These are phyloP conservation scores for Lignosus rhinocerotis DNA, from an alignment of 1,284 basidiomycete genomes.

Conservation along the genomic window DNA sequence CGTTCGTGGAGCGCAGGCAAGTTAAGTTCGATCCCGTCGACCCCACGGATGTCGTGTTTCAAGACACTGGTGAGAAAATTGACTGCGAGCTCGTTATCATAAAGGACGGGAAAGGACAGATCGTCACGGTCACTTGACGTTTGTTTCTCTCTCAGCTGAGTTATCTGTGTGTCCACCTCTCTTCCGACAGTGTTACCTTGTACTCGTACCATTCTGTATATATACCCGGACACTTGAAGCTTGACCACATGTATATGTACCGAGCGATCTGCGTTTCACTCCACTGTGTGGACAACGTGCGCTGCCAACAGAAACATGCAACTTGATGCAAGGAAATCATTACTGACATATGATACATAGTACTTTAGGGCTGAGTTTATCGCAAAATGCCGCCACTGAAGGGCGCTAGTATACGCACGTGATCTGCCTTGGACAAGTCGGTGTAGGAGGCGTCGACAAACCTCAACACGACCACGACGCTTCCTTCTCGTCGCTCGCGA, in stretches of 20 bases:
- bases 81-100: constrained; percentile 91
- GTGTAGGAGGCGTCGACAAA: constrained; percentile 7
- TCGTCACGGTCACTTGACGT: constrained; percentile 79
- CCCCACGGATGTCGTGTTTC: constrained; percentile 88
- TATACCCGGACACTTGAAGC: neutral
- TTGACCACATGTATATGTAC: too few relatives aligned
- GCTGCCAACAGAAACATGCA: too few relatives aligned
- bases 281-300: too few relatives aligned
- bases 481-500: constrained; percentile 26
- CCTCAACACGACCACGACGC: constrained; percentile 23
- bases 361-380: too few relatives aligned
- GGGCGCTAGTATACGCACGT: neutral
- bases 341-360: too few relatives aligned
- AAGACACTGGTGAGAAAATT: constrained; percentile 94
- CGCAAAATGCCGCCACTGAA: too few relatives aligned
- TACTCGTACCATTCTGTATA: neutral
- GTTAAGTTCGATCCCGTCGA: constrained; percentile 83
- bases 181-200: neutral
- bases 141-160: neutral
- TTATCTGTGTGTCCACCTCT: neutral
- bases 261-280: too few relatives aligned
- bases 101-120: constrained; percentile 83
- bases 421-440: constrained; percentile 12
- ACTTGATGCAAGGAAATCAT: too few relatives aligned
- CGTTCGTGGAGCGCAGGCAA: constrained; percentile 91